A percentile compares a stretch with the other conserved stretches of the same genome.
Evolutionary conservation across 2,329 filamentous ascomycete species (phyloP).

Genomic region (Trematosphaeria pertusa): DNA sequence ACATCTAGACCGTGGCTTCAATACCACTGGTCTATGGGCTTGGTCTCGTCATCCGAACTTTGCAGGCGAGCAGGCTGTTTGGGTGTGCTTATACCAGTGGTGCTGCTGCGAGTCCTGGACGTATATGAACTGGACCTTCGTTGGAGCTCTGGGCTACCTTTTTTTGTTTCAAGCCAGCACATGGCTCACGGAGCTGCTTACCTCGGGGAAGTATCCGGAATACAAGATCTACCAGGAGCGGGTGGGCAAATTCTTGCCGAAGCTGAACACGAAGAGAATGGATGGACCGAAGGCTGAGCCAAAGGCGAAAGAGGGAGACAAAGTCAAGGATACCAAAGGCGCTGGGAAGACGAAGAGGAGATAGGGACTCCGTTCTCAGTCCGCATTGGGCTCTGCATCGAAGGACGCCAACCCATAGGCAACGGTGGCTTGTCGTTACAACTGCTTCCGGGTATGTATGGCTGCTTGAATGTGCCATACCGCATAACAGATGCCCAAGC

Average conservation of each 20-base stretch:
- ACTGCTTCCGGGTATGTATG: too few species aligned
- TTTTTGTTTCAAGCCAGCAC: constrained; percentile 90
- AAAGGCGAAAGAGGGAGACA: constrained; percentile 28
- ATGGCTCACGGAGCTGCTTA: constrained; percentile 83
- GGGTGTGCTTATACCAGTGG: constrained; percentile 90
- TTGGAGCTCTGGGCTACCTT: constrained; percentile 74
- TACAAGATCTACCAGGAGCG: constrained; percentile 83
- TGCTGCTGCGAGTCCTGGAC: constrained; percentile 74
- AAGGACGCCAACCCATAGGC: too few species aligned
- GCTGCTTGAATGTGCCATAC: too few species aligned
- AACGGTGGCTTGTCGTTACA: too few species aligned
- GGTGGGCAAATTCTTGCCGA: constrained; percentile 85
- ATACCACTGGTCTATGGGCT: constrained; percentile 82
- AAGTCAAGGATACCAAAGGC: constrained; percentile 26
- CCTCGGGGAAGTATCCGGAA: constrained; percentile 82
- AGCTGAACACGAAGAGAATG: constrained; percentile 41
- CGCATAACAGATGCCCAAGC: too few species aligned
- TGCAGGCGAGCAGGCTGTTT: constrained; percentile 87
- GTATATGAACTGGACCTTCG: constrained; percentile 78
- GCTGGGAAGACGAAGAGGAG: constrained; percentile 19
- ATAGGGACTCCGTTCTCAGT: neutral
- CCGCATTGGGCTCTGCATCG: neutral
- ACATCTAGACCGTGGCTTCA: constrained; percentile 89
- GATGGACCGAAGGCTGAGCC: constrained; percentile 22
- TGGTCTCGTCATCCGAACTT: constrained; percentile 96